These are phyloP conservation scores for Pseudocercospora pini-densiflorae DNA, from an alignment of 2,329 filamentous ascomycete genomes.

Conservation along the genomic window DNA sequence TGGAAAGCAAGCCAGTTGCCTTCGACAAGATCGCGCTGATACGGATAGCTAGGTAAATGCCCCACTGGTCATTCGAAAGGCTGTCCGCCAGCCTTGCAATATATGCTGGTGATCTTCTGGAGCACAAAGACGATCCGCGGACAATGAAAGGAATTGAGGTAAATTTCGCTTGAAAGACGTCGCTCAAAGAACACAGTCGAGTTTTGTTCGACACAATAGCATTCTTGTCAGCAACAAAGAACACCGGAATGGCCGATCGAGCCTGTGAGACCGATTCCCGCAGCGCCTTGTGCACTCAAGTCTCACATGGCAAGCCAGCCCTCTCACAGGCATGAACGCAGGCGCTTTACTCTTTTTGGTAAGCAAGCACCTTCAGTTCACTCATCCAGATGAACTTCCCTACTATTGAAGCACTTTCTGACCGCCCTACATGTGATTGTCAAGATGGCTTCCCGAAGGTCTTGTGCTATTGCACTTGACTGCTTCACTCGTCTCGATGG, in stretches of 20 bases:
- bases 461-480: not conserved
- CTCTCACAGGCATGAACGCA: not conserved
- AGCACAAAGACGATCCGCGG: not conserved
- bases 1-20: not conserved
- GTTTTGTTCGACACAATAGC: not conserved
- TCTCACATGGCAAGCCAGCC: no score
- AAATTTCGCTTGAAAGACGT: not conserved
- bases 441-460: not conserved
- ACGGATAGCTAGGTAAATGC: not conserved
- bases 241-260: not conserved
- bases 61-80: not conserved
- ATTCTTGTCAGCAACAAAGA: not conserved
- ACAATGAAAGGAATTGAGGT: not conserved
- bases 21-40: not conserved
- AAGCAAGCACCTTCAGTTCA: not conserved
- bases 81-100: not conserved
- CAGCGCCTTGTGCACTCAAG: no score
- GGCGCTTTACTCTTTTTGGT: not conserved
- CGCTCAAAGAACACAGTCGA: not conserved
- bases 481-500: not conserved
- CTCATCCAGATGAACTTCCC: not conserved
- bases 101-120: not conserved
- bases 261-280: no score
- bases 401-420: not conserved
- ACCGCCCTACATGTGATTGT: not conserved